phyloP scores from a whole-genome alignment of 2,329 filamentous ascomycete species.

The Emergomyces pasteurianus region DNA sequence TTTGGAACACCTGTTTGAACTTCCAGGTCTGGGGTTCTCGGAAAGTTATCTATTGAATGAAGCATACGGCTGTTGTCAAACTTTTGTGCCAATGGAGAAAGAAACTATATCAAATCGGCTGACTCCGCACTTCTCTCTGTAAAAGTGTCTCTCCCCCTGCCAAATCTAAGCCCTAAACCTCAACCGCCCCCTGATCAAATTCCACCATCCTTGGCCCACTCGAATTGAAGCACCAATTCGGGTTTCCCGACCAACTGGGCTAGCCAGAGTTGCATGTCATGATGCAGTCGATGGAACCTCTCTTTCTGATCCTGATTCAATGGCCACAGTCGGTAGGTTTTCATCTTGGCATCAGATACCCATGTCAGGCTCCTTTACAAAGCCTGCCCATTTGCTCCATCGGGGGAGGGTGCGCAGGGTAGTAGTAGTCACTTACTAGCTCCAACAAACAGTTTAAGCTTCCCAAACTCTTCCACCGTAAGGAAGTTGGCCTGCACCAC shows the following conservation, averaged over 20 bases:
- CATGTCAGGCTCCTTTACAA: slow-evolving; percentile 7
- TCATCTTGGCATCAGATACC: neutral
- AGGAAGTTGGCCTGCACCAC: neutral
- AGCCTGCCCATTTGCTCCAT: slow-evolving; percentile 1
- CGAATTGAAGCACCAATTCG: slow-evolving; percentile 4
- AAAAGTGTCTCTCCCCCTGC: slow-evolving; percentile 1
- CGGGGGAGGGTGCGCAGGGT: too few relatives aligned
- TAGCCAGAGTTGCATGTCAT: slow-evolving; percentile 8
- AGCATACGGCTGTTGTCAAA: neutral
- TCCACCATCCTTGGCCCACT: slow-evolving; percentile 4
- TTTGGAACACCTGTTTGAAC: slow-evolving; percentile 1
- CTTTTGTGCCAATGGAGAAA: neutral
- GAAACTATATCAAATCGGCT: neutral
- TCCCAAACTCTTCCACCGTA: neutral
- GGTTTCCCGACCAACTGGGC: slow-evolving; percentile 1
- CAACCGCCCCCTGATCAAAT: neutral
- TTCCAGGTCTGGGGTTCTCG: neutral
- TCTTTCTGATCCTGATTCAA: slow-evolving; percentile 8
- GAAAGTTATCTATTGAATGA: slow-evolving; percentile 1
- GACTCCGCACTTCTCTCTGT: slow-evolving; percentile 6
- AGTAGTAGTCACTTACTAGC: neutral
- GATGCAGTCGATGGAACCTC: neutral
- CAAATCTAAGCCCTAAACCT: slow-evolving; percentile 4
- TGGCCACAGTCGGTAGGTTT: slow-evolving; percentile 4
- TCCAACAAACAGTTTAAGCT: neutral